Base-by-base conservation (phyloP, 352 stramenopile species). In the Phytophthora melonis region DNA sequence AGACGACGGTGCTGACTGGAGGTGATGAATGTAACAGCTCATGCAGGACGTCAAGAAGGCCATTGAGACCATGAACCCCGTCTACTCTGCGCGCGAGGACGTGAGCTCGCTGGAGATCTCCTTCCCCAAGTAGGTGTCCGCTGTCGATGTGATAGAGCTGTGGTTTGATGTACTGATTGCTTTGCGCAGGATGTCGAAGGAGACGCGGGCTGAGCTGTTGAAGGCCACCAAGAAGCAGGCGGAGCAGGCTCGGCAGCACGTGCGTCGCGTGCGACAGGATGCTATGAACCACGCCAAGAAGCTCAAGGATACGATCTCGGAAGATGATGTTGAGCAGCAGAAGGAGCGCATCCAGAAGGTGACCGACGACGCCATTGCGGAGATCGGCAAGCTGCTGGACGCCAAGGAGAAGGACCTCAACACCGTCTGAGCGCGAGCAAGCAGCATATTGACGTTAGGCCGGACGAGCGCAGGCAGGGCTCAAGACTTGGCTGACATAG, bases 221-320 rank as follows among this genome's bases (percentile, higher is more conserved):
- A 96, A 94, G 74, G 86, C 84, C 8, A 84, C 76, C 3, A 94
- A 94, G 79, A 96, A 96, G 68, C 87, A 96, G 69, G 89, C 88
- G 18, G 89, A 96, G 68, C 74, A 87, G 67, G 86, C 89, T 53
- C 88, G 89, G 3, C 88, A 95, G 76, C 89, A 96, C 59, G 81
- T 96, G 71, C 89, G 89, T 47, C 89, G 89, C 63, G 89, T 94
- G 72, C 89, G 89, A 18, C 89, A 96, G 72, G 89, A 96, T 67
- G 82, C 88, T 43, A 96, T 96, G 89, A 92, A 89, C 73, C 76
- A 89, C 32, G 75, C 79, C 50, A 94, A 94, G 81, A 94, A 94
- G 70, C 83, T 93, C 66, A 96, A 96, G 75, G 87, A 94, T 27
- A 63, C 71, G 21, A 75, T 94, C 59, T 91, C 89, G 6, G 89